Conservation (phyloP, 495 filamentous ascomycete genomes). For the Penicillium parvum region DNA sequence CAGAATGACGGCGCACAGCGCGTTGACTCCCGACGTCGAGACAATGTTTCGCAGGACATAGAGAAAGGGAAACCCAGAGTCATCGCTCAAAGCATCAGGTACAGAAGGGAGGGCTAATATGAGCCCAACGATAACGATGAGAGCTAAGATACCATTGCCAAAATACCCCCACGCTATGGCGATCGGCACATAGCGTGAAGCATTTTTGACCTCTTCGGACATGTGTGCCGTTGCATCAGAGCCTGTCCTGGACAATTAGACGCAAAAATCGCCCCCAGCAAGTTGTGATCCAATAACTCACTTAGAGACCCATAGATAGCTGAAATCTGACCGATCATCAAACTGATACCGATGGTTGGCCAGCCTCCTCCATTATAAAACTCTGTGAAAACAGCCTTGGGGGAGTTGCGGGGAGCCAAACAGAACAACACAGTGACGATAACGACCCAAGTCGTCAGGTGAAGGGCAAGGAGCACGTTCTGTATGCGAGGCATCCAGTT, state of each 20-base stretch:
- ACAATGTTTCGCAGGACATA: conserved; percentile 24
- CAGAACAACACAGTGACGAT: conserved; percentile 36
- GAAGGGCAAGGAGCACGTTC: conserved; percentile 34
- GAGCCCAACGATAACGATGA: conserved; percentile 35
- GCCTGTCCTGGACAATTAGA: too few species aligned
- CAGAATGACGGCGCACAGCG: conserved; percentile 30
- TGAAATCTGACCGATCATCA: conserved; percentile 47
- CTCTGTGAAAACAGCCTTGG: conserved; percentile 42
- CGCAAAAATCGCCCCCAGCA: too few species aligned
- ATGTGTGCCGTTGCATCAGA: conserved; percentile 36
- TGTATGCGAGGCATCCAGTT: conserved; percentile 36
- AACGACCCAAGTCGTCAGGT: conserved; percentile 38
- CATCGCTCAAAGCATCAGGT: conserved; percentile 22
- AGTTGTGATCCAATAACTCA: too few species aligned
- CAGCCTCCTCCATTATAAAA: conserved; percentile 47
- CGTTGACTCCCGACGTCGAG: conserved; percentile 19
- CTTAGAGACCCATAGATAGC: conserved; percentile 34
- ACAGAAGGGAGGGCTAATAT: conserved; percentile 40
- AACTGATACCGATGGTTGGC: conserved; percentile 42
- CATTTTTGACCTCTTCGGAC: conserved; percentile 45
- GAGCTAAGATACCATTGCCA: conserved; percentile 34
- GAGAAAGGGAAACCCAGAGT: conserved; percentile 29
- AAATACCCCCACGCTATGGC: conserved; percentile 37
- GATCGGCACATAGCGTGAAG: conserved; percentile 33
- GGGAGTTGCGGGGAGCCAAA: conserved; percentile 32